phyloP scores from a whole-genome alignment of 2,329 filamentous ascomycete species.

The Calonectria montana region DNA sequence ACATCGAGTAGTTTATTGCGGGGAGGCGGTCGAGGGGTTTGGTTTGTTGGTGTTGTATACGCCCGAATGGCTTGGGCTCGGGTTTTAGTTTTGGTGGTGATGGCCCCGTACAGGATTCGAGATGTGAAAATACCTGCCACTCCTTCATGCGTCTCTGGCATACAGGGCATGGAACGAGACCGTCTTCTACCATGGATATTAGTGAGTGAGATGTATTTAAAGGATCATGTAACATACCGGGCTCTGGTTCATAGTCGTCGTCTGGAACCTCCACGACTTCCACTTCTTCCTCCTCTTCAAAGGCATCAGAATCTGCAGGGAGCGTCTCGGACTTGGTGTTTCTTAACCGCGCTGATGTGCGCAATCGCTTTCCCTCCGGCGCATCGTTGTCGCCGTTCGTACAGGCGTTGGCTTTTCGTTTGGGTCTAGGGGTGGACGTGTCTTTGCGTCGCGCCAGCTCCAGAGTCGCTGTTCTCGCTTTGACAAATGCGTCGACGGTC shows the following conservation, averaged over 20 bases:
- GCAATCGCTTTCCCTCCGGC: constrained; percentile 59
- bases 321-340: constrained; percentile 53
- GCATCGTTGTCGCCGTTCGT: constrained; percentile 40
- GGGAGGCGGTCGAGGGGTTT: constrained; percentile 74
- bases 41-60: constrained; percentile 44
- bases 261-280: constrained; percentile 39
- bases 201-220: constrained; percentile 9
- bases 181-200: constrained; percentile 66
- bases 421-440: constrained; percentile 49
- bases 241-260: constrained; percentile 46
- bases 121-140: constrained; percentile 80
- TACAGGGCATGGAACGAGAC: constrained; percentile 85
- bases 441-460: constrained; percentile 65
- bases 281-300: constrained; percentile 31
- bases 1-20: constrained; percentile 84
- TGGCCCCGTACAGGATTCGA: constrained; percentile 72
- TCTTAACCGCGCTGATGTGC: constrained; percentile 63
- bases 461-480: constrained; percentile 71
- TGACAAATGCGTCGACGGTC: constrained; percentile 81
- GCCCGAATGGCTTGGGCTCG: constrained; percentile 23
- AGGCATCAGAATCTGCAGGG: constrained; percentile 22
- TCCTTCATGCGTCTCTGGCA: constrained; percentile 85
- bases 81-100: constrained; percentile 22
- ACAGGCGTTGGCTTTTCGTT: constrained; percentile 61
- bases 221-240: constrained; percentile 29